phyloP scores from a whole-genome alignment of 768 basidiomycete genomes.

The Rhodosporidiobolus sp. region DNA sequence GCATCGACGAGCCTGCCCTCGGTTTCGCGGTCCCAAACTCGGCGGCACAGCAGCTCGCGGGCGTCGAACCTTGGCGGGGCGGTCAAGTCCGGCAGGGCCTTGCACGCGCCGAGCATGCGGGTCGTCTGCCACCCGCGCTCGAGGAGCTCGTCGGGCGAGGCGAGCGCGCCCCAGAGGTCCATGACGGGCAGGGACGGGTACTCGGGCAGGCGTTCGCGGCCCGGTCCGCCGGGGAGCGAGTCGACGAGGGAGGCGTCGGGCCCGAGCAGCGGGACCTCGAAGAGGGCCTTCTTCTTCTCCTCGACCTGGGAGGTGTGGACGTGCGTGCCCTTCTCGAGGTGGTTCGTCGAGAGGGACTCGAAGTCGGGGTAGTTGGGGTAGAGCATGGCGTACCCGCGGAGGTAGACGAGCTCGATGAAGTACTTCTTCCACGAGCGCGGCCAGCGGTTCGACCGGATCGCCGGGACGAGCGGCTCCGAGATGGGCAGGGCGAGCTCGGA shows the following conservation, averaged over 20 bases:
- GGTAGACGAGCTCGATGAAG: slow-evolving; percentile 78
- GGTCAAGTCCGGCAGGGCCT: slow-evolving; percentile 1
- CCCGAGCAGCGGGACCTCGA: slow-evolving; percentile 67
- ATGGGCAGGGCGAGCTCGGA: slow-evolving; percentile 54
- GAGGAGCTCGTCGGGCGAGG: slow-evolving; percentile 49
- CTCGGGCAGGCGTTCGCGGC: slow-evolving; percentile 52
- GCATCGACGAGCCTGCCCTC: slow-evolving; percentile 19
- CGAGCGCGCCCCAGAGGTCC: slow-evolving; percentile 62
- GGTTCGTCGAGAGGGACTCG: slow-evolving; percentile 80
- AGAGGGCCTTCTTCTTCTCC: slow-evolving; percentile 60
- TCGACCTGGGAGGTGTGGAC: slow-evolving; percentile 60
- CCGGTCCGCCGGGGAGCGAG: slow-evolving; percentile 54
- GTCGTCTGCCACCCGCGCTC: slow-evolving; percentile 40
- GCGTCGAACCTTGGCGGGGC: slow-evolving; percentile 37
- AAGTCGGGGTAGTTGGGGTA: slow-evolving; percentile 77
- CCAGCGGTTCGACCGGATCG: slow-evolving; percentile 78
- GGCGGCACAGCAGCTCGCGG: slow-evolving; percentile 40
- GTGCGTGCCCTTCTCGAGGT: slow-evolving; percentile 78
- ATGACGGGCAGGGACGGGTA: slow-evolving; percentile 64
- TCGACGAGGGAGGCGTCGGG: slow-evolving; percentile 55
- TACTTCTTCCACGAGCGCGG: slow-evolving; percentile 80
- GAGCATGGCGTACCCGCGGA: slow-evolving; percentile 81
- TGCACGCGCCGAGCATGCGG: slow-evolving; percentile 24
- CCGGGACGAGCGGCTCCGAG: slow-evolving; percentile 60
- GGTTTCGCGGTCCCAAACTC: slow-evolving; percentile 13